Percentiles rank a stretch among this genome's conserved stretches.
These are phyloP conservation scores for Asterella californica DNA, from an alignment of 225 moss, liverwort and hornwort genomes.

Conservation along the genomic window DNA sequence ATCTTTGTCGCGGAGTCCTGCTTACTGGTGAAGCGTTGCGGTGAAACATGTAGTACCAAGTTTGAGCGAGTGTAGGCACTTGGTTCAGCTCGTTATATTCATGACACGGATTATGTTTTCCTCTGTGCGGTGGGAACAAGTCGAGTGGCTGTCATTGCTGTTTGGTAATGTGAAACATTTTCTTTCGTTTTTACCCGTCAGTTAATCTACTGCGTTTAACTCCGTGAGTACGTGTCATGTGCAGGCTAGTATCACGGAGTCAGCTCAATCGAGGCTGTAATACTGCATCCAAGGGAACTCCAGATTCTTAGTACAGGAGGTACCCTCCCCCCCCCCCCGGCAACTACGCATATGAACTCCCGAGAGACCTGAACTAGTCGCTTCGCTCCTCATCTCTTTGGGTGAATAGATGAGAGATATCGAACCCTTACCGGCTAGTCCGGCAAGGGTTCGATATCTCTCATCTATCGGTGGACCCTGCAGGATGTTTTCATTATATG, in stretches of 20 bases:
- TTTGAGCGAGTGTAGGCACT: background rate
- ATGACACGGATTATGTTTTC: background rate
- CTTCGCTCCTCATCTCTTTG: too few relatives aligned
- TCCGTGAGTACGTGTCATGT: background rate
- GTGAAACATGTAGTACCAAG: background rate
- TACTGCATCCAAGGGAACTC: background rate
- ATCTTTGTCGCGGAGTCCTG: background rate
- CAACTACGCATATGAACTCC: too few relatives aligned
- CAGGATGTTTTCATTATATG: too few relatives aligned
- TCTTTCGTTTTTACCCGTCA: background rate
- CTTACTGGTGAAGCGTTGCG: background rate
- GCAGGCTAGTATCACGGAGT: conserved; percentile 6
- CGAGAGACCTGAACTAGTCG: too few relatives aligned
- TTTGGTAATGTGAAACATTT: background rate
- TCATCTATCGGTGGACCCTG: too few relatives aligned
- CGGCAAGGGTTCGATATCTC: too few relatives aligned
- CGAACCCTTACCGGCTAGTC: too few relatives aligned
- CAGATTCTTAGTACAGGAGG: too few relatives aligned
- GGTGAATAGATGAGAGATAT: too few relatives aligned
- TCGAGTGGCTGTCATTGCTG: background rate
- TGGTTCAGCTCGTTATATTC: background rate
- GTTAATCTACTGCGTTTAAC: background rate
- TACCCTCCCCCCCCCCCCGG: too few relatives aligned
- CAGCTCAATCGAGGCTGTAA: conserved; percentile 2
- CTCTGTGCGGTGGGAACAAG: background rate